Evolutionary conservation across 2,329 filamentous ascomycete genomes (phyloP).

Genomic region (Lasiodiplodia hormozganensis): DNA sequence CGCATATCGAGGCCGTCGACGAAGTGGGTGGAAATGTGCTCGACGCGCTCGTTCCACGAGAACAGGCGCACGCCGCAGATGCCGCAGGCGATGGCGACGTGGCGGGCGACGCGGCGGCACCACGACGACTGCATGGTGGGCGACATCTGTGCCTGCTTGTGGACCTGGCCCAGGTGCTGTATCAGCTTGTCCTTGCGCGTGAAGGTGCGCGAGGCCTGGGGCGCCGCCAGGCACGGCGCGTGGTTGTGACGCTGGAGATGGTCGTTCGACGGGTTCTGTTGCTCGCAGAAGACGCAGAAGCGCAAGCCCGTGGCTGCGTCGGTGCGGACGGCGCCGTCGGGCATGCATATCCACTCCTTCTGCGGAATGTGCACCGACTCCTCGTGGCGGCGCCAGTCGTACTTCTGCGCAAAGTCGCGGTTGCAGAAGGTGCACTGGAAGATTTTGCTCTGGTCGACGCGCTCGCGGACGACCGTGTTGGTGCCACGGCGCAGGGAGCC

Average conservation of each 20-base stretch:
- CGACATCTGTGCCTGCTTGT: slow-evolving; percentile 60
- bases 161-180: slow-evolving; percentile 57
- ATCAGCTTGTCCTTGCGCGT: slow-evolving; percentile 59
- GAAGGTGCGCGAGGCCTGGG: slow-evolving; percentile 60
- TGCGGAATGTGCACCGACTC: slow-evolving; percentile 67
- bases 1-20: slow-evolving; percentile 37
- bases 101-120: slow-evolving; percentile 35
- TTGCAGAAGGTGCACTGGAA: slow-evolving; percentile 62
- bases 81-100: slow-evolving; percentile 39
- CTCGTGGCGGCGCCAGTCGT: slow-evolving; percentile 68
- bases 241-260: slow-evolving; percentile 61
- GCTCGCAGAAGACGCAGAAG: slow-evolving; percentile 58
- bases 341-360: slow-evolving; percentile 66
- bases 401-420: slow-evolving; percentile 56
- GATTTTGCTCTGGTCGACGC: slow-evolving; percentile 38
- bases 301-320: slow-evolving; percentile 58
- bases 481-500: slow-evolving; percentile 26
- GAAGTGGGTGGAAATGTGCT: slow-evolving; percentile 40
- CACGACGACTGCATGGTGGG: slow-evolving; percentile 46
- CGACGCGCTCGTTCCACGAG: slow-evolving; percentile 37
- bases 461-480: slow-evolving; percentile 32
- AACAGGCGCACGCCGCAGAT: slow-evolving; percentile 37
- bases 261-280: slow-evolving; percentile 51
- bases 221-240: slow-evolving; percentile 64
- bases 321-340: slow-evolving; percentile 54